Percentiles rank a stretch among this genome's conserved stretches.
Evolutionary conservation across 441 rosid species (phyloP).

Genomic region (Eutrema salsugineum): DNA sequence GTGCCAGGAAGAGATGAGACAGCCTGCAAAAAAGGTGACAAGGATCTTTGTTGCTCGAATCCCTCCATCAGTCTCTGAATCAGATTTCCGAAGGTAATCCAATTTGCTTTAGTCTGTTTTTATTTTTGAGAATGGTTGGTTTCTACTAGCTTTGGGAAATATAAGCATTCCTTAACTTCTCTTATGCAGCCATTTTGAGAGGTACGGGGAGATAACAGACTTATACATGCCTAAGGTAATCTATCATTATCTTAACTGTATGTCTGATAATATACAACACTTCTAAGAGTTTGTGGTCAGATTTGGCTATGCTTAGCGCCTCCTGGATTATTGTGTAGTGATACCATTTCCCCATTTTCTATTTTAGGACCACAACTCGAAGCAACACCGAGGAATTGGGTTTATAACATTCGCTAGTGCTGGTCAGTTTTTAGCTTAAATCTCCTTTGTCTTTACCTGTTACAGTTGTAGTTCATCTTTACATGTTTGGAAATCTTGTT

Average conservation of each 20-base stretch:
- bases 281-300: neutral
- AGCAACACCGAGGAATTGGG: conserved; percentile 91
- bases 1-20: conserved; percentile 92
- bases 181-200: conserved; percentile 84
- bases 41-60: conserved; percentile 96
- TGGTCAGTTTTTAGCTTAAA: conserved; percentile 43
- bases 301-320: neutral
- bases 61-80: conserved; percentile 73
- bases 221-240: conserved; percentile 94
- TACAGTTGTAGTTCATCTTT: neutral
- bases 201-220: conserved; percentile 88
- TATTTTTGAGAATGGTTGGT: neutral
- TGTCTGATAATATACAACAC: neutral
- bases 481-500: neutral
- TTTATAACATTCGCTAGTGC: conserved; percentile 81
- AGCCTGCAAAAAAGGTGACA: conserved; percentile 72
- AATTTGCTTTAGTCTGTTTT: neutral
- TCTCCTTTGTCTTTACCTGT: too few species aligned
- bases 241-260: neutral
- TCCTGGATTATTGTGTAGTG: neutral
- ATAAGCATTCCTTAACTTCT: neutral
- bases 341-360: conserved; percentile 9
- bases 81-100: conserved; percentile 66
- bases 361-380: conserved; percentile 75
- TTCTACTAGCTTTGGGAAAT: neutral